Conservation (phyloP, 176 grass and related monocot genomes). For the Otatea glauca region DNA sequence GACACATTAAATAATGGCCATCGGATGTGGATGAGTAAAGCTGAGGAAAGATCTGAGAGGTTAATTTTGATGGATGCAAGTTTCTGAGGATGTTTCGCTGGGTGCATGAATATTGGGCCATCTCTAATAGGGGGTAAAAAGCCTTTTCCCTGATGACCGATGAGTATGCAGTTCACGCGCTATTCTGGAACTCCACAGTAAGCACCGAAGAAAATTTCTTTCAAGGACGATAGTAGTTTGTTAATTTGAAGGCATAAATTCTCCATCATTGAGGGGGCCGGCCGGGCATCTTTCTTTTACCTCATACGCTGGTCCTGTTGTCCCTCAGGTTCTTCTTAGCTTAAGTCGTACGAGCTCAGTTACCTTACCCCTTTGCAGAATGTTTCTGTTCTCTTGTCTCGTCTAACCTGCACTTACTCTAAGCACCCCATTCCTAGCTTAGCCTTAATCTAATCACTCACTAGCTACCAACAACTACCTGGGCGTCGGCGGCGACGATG, state of each 20-base stretch:
- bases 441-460: not conserved
- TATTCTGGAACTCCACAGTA: not conserved
- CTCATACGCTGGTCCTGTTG: not conserved
- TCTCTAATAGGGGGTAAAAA: no score
- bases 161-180: no score
- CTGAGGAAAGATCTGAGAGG: no score
- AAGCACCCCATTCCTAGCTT: not conserved
- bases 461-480: not conserved
- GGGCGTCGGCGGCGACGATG: slow-evolving; percentile 6
- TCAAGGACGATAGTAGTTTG: not conserved
- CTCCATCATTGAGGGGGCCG: not conserved
- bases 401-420: not conserved
- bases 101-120: no score
- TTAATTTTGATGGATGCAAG: no score
- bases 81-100: no score
- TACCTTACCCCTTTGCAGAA: not conserved
- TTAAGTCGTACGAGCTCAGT: not conserved
- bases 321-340: not conserved
- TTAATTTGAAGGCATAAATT: not conserved
- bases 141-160: no score
- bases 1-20: no score
- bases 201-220: not conserved
- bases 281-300: slow-evolving; percentile 7
- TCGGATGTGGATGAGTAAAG: no score
- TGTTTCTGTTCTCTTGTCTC: not conserved